Evolutionary conservation across 2,329 filamentous ascomycete genomes (phyloP), one percentile per base, ranked within the genome.

Genomic region (Leptographium wingfieldii): DNA sequence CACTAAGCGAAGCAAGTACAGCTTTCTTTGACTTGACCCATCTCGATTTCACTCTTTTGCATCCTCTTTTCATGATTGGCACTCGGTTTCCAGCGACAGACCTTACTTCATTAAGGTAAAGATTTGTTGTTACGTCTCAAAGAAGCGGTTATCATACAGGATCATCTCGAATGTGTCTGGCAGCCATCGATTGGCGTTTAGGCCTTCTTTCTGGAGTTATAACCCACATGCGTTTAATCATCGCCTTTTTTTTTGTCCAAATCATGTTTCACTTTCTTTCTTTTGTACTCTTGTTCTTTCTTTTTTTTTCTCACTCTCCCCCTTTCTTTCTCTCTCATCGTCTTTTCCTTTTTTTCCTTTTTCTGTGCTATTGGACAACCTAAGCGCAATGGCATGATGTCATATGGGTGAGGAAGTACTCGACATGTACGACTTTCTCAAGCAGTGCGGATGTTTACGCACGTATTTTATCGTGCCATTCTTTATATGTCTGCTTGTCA

Each of bases 131-230:
- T 55, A 35, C 53, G 40, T 62, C 60, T 56, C 14, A 53, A 48
- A 29, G 40, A 48, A 48, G 25, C 43, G 55, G 40, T n/a, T 49
- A 31, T 31, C 46, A 9, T 10, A 43, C 43, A 43, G 40, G 59
- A 62, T 63, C 66, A 38, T 54, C n/a, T 49, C 27, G 52, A 12
- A 19, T 29, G 27, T 49, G 53, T 55, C 40, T 58, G 29, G 67
- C 66, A 66, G 63, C 64, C 64, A 61, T 63, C 59, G 40, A 55
- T 27, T 54, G 56, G 56, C 58, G 56, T 60, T 60, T 25, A 38
- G n/a, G 27, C n/a, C 12, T 57, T 48, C 31, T 46, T 38, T 46
- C 48, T 56, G 25, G 16, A 16, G 6, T 56, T 33, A 5, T 19
- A 31, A 31, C 25, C 12, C 48, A 51, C 25, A 27, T 27, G 25